Evolutionary conservation across 306 rosid genomes (phyloP).

Genomic region (Morella rubra): DNA sequence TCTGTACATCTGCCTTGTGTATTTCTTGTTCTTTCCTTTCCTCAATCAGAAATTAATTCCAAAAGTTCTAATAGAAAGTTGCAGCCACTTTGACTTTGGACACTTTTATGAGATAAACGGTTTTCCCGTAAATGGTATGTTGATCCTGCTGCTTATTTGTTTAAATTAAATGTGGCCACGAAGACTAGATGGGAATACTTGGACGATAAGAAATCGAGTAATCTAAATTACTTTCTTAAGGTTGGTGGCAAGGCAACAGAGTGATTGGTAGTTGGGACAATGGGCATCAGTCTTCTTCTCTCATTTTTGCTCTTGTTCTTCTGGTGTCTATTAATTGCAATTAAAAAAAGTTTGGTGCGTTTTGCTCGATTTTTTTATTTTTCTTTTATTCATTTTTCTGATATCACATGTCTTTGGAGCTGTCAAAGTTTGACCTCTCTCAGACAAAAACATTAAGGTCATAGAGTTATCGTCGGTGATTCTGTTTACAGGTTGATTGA

Average conservation of each 20-base stretch:
- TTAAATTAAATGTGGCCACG: background rate
- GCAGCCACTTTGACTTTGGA: background rate
- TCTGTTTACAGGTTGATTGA: constrained; percentile 66
- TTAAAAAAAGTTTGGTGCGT: too few species aligned
- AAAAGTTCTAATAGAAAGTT: background rate
- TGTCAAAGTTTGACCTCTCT: background rate
- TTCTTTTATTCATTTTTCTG: background rate
- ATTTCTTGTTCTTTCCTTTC: background rate
- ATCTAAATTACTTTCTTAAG: background rate
- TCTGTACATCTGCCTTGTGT: background rate
- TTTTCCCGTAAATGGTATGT: background rate
- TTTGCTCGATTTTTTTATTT: too few species aligned
- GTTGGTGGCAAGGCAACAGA: too few species aligned
- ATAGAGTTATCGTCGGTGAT: constrained; percentile 23
- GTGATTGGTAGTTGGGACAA: background rate
- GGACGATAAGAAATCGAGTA: background rate
- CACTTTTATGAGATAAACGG: background rate
- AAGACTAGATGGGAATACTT: background rate
- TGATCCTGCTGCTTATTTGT: background rate
- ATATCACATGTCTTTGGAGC: background rate
- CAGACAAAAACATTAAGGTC: background rate
- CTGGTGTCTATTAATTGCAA: too few species aligned
- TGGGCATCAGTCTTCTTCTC: too few species aligned
- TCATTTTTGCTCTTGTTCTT: too few species aligned
- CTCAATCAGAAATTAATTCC: background rate